Evolutionary conservation across 1,139 yeast genomes (phyloP).

Genomic region (Pneumocystis sp.): DNA sequence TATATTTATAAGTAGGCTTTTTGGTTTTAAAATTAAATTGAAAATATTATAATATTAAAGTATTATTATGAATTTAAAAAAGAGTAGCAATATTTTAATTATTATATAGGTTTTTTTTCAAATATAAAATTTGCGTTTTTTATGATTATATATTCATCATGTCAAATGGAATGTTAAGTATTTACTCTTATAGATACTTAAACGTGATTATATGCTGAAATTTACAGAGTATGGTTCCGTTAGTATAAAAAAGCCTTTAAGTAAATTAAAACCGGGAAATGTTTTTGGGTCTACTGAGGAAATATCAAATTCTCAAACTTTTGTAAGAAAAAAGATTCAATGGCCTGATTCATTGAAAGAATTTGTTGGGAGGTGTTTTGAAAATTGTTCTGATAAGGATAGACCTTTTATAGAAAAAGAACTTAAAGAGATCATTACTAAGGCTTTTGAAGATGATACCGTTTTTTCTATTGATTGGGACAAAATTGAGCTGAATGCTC

Average conservation of each 20-base stretch:
- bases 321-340: conserved; percentile 11
- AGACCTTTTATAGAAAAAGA: conserved; percentile 26
- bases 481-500: conserved; percentile 14
- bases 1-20: not conserved
- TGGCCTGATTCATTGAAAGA: conserved; percentile 38
- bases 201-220: not conserved
- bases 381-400: conserved; percentile 23
- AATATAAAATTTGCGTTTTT: not conserved
- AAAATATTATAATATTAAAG: not conserved
- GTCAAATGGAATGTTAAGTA: not conserved
- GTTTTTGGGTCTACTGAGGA: not conserved
- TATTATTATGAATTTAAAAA: not conserved
- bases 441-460: conserved; percentile 35
- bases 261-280: not conserved
- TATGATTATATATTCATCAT: not conserved
- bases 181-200: not conserved
- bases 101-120: not conserved
- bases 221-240: not conserved
- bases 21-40: not conserved
- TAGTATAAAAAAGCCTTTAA: not conserved
- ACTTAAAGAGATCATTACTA: conserved; percentile 34
- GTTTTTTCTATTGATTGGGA: conserved; percentile 49
- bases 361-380: conserved; percentile 36
- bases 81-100: not conserved
- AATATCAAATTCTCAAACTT: not conserved